Base-by-base conservation (phyloP, 2,329 filamentous ascomycete species). In the Rutstroemia sp. region DNA sequence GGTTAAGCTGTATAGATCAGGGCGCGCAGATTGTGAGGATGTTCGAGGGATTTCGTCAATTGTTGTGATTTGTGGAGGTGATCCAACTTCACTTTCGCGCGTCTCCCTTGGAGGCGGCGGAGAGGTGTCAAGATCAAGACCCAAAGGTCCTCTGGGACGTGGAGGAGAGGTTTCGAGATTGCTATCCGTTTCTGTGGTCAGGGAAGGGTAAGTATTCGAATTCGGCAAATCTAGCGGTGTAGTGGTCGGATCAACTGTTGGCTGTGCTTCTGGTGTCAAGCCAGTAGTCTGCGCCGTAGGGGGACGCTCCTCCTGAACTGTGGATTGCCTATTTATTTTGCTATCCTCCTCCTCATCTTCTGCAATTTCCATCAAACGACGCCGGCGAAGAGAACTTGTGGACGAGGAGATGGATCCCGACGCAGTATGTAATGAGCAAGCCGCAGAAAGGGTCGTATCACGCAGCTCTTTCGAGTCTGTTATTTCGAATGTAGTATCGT, bases 301-400 rank as follows among this genome's bases (percentile, higher is more conserved):
- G 47, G 66, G 60, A 21, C 58, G 62, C 64, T 80, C 73, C 66
- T 79, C 76, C 19, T 74, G 72, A 6, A 78, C 74, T 7, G 79
- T 71, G 2, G 79, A 83, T 65, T 85, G 77, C 54, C 82, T 75
- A 66, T 84, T 86, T 27, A 82, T 76, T 61, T 81, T 73, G 58
- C 79, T 75, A 58, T 76, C 73, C 54, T 86, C 83, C 66, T 95
- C 65, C 54, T 87, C 88, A 73, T 94, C 89, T 73, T 97, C 94
- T n/a, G 87, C 85, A 69, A 97, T 96, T 73, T 95, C 92, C 74
- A 92, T 87, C 65, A 97, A 76, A 63, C 89, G 85, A 65, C 86
- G 82, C 67, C 85, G 80, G 58, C 87, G 83, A 62, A 91, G 76
- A 5, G 90, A 95, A 69, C 88, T 91, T 49, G 83, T 88, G 4